Evolutionary conservation across 108 stramenopile genomes (phyloP), one percentile per base, ranked within the genome.

Genomic region (Pseudonitzschia delicatissima): DNA sequence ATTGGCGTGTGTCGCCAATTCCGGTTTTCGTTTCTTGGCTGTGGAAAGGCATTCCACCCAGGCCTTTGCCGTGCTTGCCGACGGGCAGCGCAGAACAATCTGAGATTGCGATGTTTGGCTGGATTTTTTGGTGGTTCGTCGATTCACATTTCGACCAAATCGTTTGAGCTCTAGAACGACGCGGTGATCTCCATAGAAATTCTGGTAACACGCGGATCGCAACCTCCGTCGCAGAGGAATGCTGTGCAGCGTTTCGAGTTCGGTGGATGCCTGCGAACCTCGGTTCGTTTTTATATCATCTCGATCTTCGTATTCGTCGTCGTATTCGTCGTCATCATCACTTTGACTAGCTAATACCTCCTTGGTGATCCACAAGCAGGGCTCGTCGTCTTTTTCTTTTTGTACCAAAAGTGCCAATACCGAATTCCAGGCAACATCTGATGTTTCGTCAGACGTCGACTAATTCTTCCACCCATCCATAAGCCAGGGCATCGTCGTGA

Each of bases 351-450:
- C 8, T 0, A 74, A 18, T 5, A 71, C 53, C 67, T 94, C 86
- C 13, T 88, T 72, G 76, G 90, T 87, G 77, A 94, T 91, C 93
- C 93, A 94, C 15, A 94, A 72, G 34, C 87, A 91, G 1, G 90
- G 87, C 71, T 94, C 93, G 67, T 94, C 87, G 21, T 86, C 86
- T 33, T 80, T 64, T 18, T 87, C 77, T 2, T 75, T 84, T 66
- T 89, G 86, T 9, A 94, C 90, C 9, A 94, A 50, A 5, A 77
- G 74, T 5, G 85, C 90, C 55, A 94, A 55, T 1, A 94, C 85
- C 34, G 90, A 84, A 62, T 94, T 91, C 93, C 93, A 94, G 12
- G 86, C 83, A 11, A 74, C 26, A 0, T 35, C 60, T 0, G 21
- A 5, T 18, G 26, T n/a, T n/a, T n/a, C n/a, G n/a, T n/a, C n/a